These are phyloP conservation scores for Pseudophaeomoniella oleicola DNA, from an alignment of 2,329 filamentous ascomycete species.

Conservation along the genomic window DNA sequence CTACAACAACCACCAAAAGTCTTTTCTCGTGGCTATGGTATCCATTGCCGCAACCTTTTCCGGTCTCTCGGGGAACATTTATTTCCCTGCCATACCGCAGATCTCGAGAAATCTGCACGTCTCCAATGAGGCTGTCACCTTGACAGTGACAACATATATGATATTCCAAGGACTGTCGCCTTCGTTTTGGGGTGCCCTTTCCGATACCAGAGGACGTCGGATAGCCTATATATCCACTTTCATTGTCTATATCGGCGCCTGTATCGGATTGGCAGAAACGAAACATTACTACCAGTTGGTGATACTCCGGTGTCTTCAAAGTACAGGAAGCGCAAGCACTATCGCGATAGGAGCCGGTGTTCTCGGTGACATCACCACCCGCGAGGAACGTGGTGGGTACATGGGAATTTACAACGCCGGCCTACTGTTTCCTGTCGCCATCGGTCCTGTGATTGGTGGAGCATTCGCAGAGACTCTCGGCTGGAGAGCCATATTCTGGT, in stretches of 20 bases:
- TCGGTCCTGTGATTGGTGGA: constrained; percentile 27
- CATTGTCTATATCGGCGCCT: constrained; percentile 21
- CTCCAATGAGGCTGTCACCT: constrained; percentile 20
- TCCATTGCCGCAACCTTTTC: constrained; percentile 36
- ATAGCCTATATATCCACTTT: constrained; percentile 22
- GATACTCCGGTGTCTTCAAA: constrained; percentile 24
- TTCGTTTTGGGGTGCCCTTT: constrained; percentile 22
- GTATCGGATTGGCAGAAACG: constrained; percentile 22
- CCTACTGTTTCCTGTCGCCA: constrained; percentile 16
- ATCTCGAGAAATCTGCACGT: constrained; percentile 24
- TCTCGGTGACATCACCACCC: constrained; percentile 24
- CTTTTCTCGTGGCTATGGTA: constrained; percentile 29
- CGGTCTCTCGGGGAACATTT: constrained; percentile 28
- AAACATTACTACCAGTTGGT: constrained; percentile 22
- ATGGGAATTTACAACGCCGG: constrained; percentile 24
- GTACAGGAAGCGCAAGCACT: constrained; percentile 24
- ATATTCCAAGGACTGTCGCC: constrained; percentile 27
- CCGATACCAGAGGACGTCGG: constrained; percentile 24
- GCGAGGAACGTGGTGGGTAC: constrained; percentile 22
- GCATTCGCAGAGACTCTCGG: constrained; percentile 19
- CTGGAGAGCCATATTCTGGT: constrained; percentile 22
- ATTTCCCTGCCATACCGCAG: constrained; percentile 26
- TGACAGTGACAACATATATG: constrained; percentile 29
- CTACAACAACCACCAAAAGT: constrained; percentile 33
- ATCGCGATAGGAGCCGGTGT: constrained; percentile 26